Evolutionary conservation across 1,139 yeast genomes (phyloP), one percentile per base, ranked within the genome.

Genomic region (Kodamaea ohmeri): DNA sequence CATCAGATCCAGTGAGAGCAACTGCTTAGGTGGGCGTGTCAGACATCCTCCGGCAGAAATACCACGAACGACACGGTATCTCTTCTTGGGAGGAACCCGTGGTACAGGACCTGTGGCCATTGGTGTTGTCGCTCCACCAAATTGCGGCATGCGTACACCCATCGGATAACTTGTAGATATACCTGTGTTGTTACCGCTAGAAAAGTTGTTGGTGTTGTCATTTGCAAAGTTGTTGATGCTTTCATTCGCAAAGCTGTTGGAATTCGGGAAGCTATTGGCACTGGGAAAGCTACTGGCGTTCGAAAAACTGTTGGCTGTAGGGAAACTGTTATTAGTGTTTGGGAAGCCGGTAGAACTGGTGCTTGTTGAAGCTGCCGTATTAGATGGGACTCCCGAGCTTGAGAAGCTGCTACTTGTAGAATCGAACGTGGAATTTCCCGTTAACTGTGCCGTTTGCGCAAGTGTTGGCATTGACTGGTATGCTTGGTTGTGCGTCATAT

Each of bases 21-120:
- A 56, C 27, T 63, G 61, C 44, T 68, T 73, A 13, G 83, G 83
- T 1, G 83, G 83, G 42, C 75, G 65, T 2, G 80, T 73, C 16
- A 70, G 63, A 26, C 76, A 62, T 1, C 83, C 83, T 14, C 83
- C 83, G 4, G 82, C 78, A 22, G 78, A 73, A 11, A 76, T 62
- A 6, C 83, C 83, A 44, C 84, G 63, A 15, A 76, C 63, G 2
- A 78, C 71, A 29, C 73, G 61, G 20, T 27, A 27, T 16, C 30
- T 15, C 12, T 25, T 8, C 16, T 29, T 29, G 24, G 25, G 27
- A 7, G 6, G 22, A 7, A 20, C 22, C 8, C 22, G 22, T 9
- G 6, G 22, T 6, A 20, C 22, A 20, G 22, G 22, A 20, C 22
- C 22, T 7, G 22, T 9, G 9, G 22, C 6, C 22, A 20, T 20